Evolutionary conservation across 2,329 filamentous ascomycete genomes (phyloP), one percentile per base, ranked within the genome.

Genomic region (Didymella keratinophila): DNA sequence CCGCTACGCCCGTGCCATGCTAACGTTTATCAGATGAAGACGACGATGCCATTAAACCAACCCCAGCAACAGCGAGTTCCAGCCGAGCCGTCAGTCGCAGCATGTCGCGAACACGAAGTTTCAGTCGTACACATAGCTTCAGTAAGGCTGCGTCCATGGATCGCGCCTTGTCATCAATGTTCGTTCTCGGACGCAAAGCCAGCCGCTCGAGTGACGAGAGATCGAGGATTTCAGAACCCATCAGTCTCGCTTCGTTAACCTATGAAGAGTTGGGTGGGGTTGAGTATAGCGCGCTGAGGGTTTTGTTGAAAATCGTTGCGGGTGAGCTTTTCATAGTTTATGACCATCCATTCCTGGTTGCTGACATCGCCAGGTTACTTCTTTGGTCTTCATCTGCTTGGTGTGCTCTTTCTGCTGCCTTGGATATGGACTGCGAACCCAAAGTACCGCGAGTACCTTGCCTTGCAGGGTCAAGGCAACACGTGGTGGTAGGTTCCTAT

Each of bases 401-500:
- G 82, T 5, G 76, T 73, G 21, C 69, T 84, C 18, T 78, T 77
- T 27, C 69, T 84, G 1, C 62, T 82, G 12, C 72, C 71, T 1
- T 84, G 83, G 83, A 79, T 84, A 34, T 76, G 79, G 28, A 60
- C 47, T 7, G 58, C 60, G 7, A 57, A 61, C 20, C 60, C 69
- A 2, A 83, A 81, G 52, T 84, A 85, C 49, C 68, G 67, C 0
- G 71, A 79, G 4, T 82, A 81, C 61, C 75, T 85, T 4, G 73
- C 66, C 0, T 74, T 78, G 36, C 73, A 71, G 27, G 81, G 76
- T 3, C 75, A 81, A 54, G 72, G 78, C 39, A 74, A 75, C 47
- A 76, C 78, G 6, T 85, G 83, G 83, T 84, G 83, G 82, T 83
- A 70, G 63, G 80, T 52, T 21, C 1, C 8, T 27, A 8, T n/a